Conservation (phyloP, 345 rosid genomes). For the Hibiscus syriacus region DNA sequence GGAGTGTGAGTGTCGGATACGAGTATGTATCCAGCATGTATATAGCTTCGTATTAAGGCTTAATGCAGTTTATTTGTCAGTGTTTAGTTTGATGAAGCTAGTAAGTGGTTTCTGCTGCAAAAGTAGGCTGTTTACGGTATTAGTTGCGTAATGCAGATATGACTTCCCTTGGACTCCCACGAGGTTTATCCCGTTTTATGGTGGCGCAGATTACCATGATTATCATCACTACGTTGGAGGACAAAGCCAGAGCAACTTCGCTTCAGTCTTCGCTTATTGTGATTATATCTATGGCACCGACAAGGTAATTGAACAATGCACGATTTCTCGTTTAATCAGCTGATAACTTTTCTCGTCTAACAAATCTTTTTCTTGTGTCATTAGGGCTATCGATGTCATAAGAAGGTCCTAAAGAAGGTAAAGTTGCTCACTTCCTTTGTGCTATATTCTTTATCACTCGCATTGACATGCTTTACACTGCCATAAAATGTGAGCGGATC, state of each 20-base stretch:
- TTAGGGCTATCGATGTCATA: conserved; percentile 91
- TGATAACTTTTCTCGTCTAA: conserved; percentile 7
- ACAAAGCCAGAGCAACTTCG: conserved; percentile 97
- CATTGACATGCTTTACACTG: background rate
- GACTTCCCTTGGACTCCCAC: conserved; percentile 92
- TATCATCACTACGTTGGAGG: conserved; percentile 98
- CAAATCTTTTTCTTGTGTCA: conserved; percentile 4
- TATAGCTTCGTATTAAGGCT: background rate
- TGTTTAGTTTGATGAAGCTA: background rate
- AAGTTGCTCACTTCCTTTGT: background rate
- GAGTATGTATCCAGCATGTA: background rate
- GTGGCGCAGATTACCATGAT: conserved; percentile 97
- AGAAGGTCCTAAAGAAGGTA: conserved; percentile 76
- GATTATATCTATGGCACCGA: conserved; percentile 92
- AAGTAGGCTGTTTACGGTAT: background rate
- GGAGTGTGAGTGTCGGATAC: background rate
- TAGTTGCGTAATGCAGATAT: conserved; percentile 39
- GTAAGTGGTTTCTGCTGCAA: background rate
- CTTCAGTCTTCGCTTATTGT: conserved; percentile 94
- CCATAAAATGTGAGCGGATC: background rate
- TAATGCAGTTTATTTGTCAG: background rate
- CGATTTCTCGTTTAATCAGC: conserved; percentile 4
- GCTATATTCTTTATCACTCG: background rate
- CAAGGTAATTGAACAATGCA: conserved; percentile 40
- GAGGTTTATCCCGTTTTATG: conserved; percentile 88